phyloP scores from a whole-genome alignment of 192 early-diverging fungal species.

The Geranomyces variabilis region DNA sequence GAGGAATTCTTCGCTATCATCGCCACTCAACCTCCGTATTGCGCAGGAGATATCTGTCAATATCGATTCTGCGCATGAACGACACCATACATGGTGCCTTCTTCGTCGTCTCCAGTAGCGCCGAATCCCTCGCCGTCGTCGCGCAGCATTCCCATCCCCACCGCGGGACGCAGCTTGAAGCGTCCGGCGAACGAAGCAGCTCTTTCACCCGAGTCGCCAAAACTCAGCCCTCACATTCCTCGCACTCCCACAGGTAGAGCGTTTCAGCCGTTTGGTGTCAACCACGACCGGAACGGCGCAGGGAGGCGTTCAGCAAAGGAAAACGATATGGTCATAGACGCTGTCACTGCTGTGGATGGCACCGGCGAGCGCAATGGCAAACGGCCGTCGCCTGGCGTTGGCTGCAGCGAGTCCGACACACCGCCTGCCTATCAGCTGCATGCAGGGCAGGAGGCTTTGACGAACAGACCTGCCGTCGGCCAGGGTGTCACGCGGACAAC shows the following conservation, averaged over 20 bases:
- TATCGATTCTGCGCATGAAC: too few relatives aligned
- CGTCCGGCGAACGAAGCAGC: constrained; percentile 29
- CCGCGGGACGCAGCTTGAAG: constrained; percentile 18
- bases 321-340: neutral
- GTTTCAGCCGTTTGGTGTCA: constrained; percentile 17
- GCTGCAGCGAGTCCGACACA: neutral
- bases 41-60: too few relatives aligned
- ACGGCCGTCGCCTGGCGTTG: neutral
- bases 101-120: neutral
- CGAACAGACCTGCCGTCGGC: neutral
- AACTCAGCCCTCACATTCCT: constrained; percentile 34
- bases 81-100: constrained; percentile 10
- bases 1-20: too few relatives aligned
- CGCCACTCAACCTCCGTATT: too few relatives aligned
- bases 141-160: constrained; percentile 19
- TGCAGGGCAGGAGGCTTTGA: neutral
- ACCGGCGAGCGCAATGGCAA: neutral
- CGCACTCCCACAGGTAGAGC: constrained; percentile 27
- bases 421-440: neutral
- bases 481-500: neutral
- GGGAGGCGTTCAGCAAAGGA: neutral
- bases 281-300: neutral
- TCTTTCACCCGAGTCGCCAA: constrained; percentile 26
- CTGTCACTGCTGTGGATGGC: neutral
- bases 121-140: neutral